Percentiles rank a stretch among this genome's conserved stretches.
These are phyloP conservation scores for Starmerella davenportii DNA, from an alignment of 805 yeast genomes.

Conservation along the genomic window DNA sequence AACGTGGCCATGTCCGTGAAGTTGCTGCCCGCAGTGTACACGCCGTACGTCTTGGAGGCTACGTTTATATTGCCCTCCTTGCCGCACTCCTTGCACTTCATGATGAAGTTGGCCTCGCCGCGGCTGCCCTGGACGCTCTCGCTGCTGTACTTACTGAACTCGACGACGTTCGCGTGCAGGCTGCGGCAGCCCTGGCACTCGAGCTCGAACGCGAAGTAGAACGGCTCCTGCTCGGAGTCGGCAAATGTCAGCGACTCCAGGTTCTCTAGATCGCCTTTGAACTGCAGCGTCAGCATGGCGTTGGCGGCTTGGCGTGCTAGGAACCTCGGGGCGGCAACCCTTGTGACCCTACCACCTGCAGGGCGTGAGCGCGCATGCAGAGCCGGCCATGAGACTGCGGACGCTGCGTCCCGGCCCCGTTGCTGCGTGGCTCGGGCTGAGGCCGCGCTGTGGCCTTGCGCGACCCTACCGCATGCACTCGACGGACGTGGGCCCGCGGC, in stretches of 20 bases:
- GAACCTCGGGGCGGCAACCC: background rate
- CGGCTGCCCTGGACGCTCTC: constrained; percentile 40
- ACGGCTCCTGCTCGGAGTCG: constrained; percentile 45
- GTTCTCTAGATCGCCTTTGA: constrained; percentile 33
- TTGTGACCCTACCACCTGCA: too few relatives aligned
- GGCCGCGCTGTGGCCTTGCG: too few relatives aligned
- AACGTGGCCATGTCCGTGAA: constrained; percentile 39
- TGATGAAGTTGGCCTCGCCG: constrained; percentile 71
- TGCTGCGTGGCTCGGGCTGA: too few relatives aligned
- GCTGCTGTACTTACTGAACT: constrained; percentile 41
- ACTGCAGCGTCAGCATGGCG: constrained; percentile 21
- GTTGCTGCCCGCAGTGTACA: constrained; percentile 23
- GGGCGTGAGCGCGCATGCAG: too few relatives aligned
- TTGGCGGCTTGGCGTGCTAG: background rate
- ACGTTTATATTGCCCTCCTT: constrained; percentile 23
- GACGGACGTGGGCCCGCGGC: too few relatives aligned
- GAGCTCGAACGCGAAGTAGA: constrained; percentile 56
- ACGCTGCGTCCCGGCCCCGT: too few relatives aligned
- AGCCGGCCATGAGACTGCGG: too few relatives aligned
- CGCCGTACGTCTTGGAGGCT: constrained; percentile 12
- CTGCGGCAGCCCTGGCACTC: constrained; percentile 71
- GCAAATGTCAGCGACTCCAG: constrained; percentile 40
- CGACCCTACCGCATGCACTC: too few relatives aligned
- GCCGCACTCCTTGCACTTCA: constrained; percentile 52
- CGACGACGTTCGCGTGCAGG: constrained; percentile 48